Base-by-base conservation (phyloP, 73 alveolate genomes). In the Paramecium primaurelia region DNA sequence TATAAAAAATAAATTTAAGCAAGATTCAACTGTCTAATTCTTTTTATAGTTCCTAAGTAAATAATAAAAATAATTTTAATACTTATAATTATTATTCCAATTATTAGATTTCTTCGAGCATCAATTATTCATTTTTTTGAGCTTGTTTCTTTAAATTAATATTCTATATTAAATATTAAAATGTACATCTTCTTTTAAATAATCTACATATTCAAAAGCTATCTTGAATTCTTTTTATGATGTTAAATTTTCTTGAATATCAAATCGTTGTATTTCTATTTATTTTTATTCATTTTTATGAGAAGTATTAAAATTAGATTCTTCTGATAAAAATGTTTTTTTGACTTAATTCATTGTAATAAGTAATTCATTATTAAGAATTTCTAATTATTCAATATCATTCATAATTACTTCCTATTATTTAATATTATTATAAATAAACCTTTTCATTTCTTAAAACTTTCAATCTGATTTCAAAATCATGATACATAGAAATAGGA, bases 121-220 rank as follows among this genome's bases (percentile, higher is more conserved):
- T 64, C 49, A 28, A 64, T 64, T 64, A 64, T 64, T 64, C 84
- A 64, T 64, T 64, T 11, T 64, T 64, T 64, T 64, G 22, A 28
- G 16, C 20, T 28, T 64, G 3, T 28, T 64, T 64, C 47, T 64
- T 64, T 28, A 64, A 20, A 64, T 64, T 34, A 28, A 64, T 64
- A 18, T 64, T 64, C 84, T 64, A 64, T 32, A 40, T 25, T 4
- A 54, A 2, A 64, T 64, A 10, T 25, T 28, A 32, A 6, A 64
- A 64, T 14, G 3, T 64, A 64, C 84, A 32, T 64, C 51, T 10
- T 64, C 84, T 64, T 64, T 64, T 26, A 64, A 34, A 64, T 32
- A 64, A 34, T 64, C 84, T 32, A 64, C 84, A 64, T 64, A 64
- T 64, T 64, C 84, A 28, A 64, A 64, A 64, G 51, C 84, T 28